Conservation (phyloP, 768 basidiomycete genomes). For the Suillus tomentosus region DNA sequence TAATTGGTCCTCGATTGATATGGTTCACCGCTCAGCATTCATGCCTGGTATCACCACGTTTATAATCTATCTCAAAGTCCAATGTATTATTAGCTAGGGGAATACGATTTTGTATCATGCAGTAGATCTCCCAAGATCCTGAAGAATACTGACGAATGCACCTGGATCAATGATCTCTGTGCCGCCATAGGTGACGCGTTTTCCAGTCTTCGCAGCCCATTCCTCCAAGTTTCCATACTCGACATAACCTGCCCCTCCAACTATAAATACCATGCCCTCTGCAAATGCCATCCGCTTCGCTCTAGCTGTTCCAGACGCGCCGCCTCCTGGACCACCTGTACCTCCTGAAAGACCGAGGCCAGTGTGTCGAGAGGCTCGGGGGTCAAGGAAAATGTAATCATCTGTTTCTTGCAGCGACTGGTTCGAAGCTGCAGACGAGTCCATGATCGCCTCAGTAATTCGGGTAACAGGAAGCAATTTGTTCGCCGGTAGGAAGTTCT, state of each 20-base stretch:
- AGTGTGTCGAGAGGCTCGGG: constrained; percentile 68
- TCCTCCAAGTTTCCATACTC: constrained; percentile 97
- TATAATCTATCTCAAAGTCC: background rate
- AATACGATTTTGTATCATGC: constrained; percentile 23
- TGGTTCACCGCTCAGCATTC: background rate
- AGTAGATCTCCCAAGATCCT: constrained; percentile 54
- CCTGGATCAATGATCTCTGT: constrained; percentile 93
- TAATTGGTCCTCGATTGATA: background rate
- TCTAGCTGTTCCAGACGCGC: constrained; percentile 38
- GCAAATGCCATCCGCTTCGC: constrained; percentile 72
- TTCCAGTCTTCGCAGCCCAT: constrained; percentile 83
- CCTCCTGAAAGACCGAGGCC: constrained; percentile 50
- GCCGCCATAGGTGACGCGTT: constrained; percentile 90
- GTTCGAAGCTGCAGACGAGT: constrained; percentile 90
- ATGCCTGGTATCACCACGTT: background rate
- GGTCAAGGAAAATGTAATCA: constrained; percentile 93
- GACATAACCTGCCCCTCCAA: constrained; percentile 96
- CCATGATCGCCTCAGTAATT: constrained; percentile 95
- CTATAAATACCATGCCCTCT: constrained; percentile 91
- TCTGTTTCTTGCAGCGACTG: constrained; percentile 96
- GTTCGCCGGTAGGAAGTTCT: constrained; percentile 94
- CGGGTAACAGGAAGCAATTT: constrained; percentile 93
- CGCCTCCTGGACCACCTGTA: constrained; percentile 47
- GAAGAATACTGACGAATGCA: constrained; percentile 76
- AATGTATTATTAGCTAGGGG: constrained; percentile 8